These are phyloP conservation scores for Auriscalpium microsporum DNA, from an alignment of 768 basidiomycete species.

Conservation along the genomic window DNA sequence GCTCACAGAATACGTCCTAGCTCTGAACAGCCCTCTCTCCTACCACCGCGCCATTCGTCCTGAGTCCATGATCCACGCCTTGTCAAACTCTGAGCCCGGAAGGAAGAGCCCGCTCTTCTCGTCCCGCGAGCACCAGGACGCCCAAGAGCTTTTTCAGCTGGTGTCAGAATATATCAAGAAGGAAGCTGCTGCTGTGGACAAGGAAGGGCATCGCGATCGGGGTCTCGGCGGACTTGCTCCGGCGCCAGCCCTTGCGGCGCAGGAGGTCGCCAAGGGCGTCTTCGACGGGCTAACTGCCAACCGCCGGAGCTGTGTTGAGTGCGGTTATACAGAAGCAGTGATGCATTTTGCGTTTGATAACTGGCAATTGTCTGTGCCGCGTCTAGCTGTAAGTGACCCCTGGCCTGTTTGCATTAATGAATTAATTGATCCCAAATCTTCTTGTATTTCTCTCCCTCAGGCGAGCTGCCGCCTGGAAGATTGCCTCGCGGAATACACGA, in stretches of 20 bases:
- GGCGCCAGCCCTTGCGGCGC: slow-evolving; percentile 11
- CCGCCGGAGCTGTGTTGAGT: slow-evolving; percentile 75
- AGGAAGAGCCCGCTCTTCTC: slow-evolving; percentile 62
- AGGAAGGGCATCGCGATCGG: slow-evolving; percentile 60
- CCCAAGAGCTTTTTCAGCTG: slow-evolving; percentile 95
- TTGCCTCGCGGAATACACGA: slow-evolving; percentile 82
- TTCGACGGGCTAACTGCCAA: slow-evolving; percentile 92
- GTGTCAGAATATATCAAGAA: slow-evolving; percentile 84
- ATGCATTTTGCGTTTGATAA: slow-evolving; percentile 88
- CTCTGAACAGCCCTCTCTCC: slow-evolving; percentile 53
- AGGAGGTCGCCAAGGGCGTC: slow-evolving; percentile 53
- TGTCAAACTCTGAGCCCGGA: slow-evolving; percentile 46
- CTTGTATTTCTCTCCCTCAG: slow-evolving; percentile 27
- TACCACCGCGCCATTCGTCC: slow-evolving; percentile 62
- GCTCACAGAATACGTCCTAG: slow-evolving; percentile 25
- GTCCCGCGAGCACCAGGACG: slow-evolving; percentile 94
- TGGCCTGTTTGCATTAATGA: not conserved
- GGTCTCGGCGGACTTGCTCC: slow-evolving; percentile 55
- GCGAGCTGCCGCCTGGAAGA: slow-evolving; percentile 65
- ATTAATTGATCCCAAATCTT: slow-evolving; percentile 1
- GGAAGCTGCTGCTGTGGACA: slow-evolving; percentile 67
- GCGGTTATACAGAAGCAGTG: slow-evolving; percentile 91
- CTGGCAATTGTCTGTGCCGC: slow-evolving; percentile 71
- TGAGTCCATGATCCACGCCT: slow-evolving; percentile 57
- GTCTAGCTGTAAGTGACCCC: slow-evolving; percentile 41